Evolutionary conservation across 106 monocot genomes (phyloP), one percentile per base, ranked within the genome.

Genomic region (Acanthochlamys bracteata): DNA sequence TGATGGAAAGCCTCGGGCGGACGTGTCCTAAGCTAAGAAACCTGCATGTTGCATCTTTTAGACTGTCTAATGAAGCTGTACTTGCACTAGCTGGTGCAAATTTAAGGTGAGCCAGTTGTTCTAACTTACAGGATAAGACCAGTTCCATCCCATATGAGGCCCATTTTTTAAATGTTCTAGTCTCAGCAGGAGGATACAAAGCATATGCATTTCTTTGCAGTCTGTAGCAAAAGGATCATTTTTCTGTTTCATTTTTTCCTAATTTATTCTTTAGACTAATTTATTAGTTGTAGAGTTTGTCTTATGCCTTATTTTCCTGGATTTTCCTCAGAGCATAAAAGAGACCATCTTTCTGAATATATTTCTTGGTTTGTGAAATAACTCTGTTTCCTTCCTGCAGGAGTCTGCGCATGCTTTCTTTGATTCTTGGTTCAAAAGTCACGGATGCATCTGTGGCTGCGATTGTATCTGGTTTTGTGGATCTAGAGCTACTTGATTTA

Each of bases 361-460:
- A 33, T 33, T 33, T 33, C 33, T 33, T 6, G 33, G 1, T 33
- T 6, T 33, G 33, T 33, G 33, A 33, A 33, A 33, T 33, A 49
- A 49, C 49, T 49, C 1, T 49, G 49, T 49, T 49, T 49, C 17
- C 17, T 49, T 17, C 49, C 17, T 49, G 55, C 80, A 96, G 96
- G 85, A 69, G 73, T 62, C 57, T 96, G 55, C 82, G 74, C 24
- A 88, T 85, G 87, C 68, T 96, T 41, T 91, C 96, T 7, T 63
- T 96, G 56, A 57, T 96, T 66, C 82, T 80, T 39, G 96, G 96
- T 39, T 82, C 83, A 47, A 80, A 76, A 75, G 83, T 96, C 41
- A 91, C 96, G 14, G 96, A 96, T 77, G 84, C 96, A 74, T 75
- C 96, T 59, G 96, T 96, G 14, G 88, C 96, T 57, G 74, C 96